phyloP scores from a whole-genome alignment of 108 stramenopile genomes.

The Skeletonema menzelii region DNA sequence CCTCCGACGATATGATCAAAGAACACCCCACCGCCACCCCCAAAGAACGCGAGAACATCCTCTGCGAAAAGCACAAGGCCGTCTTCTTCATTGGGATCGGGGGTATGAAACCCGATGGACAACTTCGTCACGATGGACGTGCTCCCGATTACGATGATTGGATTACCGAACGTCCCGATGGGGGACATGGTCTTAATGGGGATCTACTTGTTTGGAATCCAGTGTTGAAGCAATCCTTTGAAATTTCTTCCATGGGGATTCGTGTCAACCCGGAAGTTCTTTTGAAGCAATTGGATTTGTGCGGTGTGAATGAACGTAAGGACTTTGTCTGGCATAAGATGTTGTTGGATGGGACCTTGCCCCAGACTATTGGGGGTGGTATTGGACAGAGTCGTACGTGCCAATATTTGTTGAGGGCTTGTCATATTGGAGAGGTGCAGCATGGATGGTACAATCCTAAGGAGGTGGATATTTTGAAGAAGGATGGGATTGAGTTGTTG shows the following conservation, averaged over 20 bases:
- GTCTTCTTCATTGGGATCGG: conserved; percentile 50
- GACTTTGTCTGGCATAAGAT: conserved; percentile 47
- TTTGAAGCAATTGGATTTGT: conserved; percentile 38
- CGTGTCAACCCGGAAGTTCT: conserved; percentile 36
- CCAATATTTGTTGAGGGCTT: conserved; percentile 44
- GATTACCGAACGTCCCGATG: conserved; percentile 33
- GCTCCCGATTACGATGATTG: conserved; percentile 50
- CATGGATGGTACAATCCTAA: conserved; percentile 58
- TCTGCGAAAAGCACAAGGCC: conserved; percentile 36
- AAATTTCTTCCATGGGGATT: conserved; percentile 48
- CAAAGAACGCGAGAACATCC: conserved; percentile 46
- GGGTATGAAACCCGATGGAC: conserved; percentile 34
- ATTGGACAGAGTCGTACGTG: conserved; percentile 49
- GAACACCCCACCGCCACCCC: conserved; percentile 37
- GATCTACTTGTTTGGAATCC: conserved; percentile 49
- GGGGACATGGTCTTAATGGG: conserved; percentile 39
- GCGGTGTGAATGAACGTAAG: conserved; percentile 22
- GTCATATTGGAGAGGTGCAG: conserved; percentile 58
- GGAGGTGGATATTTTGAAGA: conserved; percentile 45
- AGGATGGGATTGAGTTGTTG: conserved; percentile 30
- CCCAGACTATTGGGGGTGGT: conserved; percentile 55
- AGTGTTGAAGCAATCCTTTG: conserved; percentile 30
- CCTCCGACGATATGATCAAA: conserved; percentile 28
- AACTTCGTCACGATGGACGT: conserved; percentile 38
- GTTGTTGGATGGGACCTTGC: conserved; percentile 49